Percentiles rank a stretch among this genome's conserved stretches.
Conservation (phyloP, 805 yeast species). For the Ogataea saltuana region DNA sequence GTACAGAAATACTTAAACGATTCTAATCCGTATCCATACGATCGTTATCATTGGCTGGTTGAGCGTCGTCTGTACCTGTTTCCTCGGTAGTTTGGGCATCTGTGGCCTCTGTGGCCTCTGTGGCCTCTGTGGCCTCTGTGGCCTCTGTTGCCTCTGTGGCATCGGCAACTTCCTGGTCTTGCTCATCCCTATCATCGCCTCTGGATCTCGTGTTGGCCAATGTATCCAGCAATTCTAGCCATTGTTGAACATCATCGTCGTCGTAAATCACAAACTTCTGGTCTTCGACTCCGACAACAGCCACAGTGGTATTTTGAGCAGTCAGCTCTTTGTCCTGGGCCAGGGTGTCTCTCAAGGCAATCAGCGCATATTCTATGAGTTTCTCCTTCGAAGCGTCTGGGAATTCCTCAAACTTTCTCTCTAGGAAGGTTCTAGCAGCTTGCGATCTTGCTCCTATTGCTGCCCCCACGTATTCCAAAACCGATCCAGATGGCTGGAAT, state of each 20-base stretch:
- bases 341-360: slow-evolving; percentile 89
- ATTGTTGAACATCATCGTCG: slow-evolving; percentile 80
- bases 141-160: slow-evolving; percentile 30
- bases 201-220: slow-evolving; percentile 57
- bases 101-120: slow-evolving; percentile 17
- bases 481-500: slow-evolving; percentile 95
- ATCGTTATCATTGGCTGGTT: slow-evolving; percentile 26
- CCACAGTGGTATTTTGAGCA: slow-evolving; percentile 81
- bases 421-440: slow-evolving; percentile 95
- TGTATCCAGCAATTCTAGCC: slow-evolving; percentile 76
- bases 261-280: slow-evolving; percentile 72
- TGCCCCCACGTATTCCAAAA: slow-evolving; percentile 85
- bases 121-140: slow-evolving; percentile 9
- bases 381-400: slow-evolving; percentile 63
- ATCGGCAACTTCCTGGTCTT: slow-evolving; percentile 31
- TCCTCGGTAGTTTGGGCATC: slow-evolving; percentile 14
- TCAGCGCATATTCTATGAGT: slow-evolving; percentile 80
- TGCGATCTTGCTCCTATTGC: slow-evolving; percentile 99
- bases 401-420: slow-evolving; percentile 75
- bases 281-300: slow-evolving; percentile 83
- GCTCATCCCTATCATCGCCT: slow-evolving; percentile 36
- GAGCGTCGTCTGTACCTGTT: slow-evolving; percentile 6
- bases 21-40: slow-evolving; percentile 39
- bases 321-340: slow-evolving; percentile 93
- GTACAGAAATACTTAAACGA: slow-evolving; percentile 3